Base-by-base conservation (phyloP, 2,329 filamentous ascomycete species). In the Xylaria sp. region DNA sequence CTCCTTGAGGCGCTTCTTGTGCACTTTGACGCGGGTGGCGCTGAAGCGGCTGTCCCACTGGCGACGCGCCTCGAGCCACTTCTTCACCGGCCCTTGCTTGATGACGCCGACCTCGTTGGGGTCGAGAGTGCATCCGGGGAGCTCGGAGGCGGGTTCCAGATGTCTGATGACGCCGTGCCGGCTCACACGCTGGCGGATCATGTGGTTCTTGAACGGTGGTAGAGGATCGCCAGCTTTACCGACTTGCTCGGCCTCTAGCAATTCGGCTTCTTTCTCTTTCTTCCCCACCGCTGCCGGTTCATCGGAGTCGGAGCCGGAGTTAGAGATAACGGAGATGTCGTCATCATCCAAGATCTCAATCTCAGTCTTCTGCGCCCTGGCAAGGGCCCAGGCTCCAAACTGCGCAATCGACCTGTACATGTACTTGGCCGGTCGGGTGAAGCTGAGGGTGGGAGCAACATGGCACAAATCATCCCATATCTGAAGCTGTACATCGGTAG, bases 391-490 rank as follows among this genome's bases (percentile, higher is more conserved):
- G 0, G 94, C 93, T 2, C 94, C 92, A 76, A 99, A 98, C 74
- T 97, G 95, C 0, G 96, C 92, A 61, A 97, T 89, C 1, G 93
- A 93, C 57, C 95, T 88, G 78, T 93, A 98, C 94, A 98, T 97
- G 81, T 92, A 92, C 79, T 98, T 98, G 54, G 95, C 96, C 0
- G 96, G 96, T n/a, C 91, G 88, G 0, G 95, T 98, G 79, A 97
- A 98, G 75, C 93, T 97, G n/a, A 98, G 85, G 0, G 94, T 97
- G 0, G 95, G 93, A 0, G 92, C 90, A 6, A 97, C 94, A 77
- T 98, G 95, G 75, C 96, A 98, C 2, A 98, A 83, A 74, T 97
- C 92, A 66, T 98, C 95, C 94, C 95, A 98, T 1, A 98, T 91
- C 78, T 98, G 96, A 2, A 99, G 85, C 77, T 97, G 94, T 0